Evolutionary conservation across 306 rosid genomes (phyloP).

Genomic region (Lupinus albus): DNA sequence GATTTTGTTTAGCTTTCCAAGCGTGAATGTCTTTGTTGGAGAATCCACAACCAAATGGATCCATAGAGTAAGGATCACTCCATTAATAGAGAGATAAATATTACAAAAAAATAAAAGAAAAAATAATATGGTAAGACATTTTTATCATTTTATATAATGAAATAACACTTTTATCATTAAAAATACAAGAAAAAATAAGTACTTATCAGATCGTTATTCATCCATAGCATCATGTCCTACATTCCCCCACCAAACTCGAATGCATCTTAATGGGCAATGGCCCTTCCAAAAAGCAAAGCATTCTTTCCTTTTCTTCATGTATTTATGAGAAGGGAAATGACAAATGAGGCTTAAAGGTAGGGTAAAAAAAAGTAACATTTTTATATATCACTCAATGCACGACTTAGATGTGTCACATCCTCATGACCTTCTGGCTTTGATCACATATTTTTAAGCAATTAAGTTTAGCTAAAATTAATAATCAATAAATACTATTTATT

Average conservation of each 20-base stretch:
- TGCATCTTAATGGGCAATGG: conserved; percentile 33
- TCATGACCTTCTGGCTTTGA: conserved; percentile 16
- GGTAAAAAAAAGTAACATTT: background rate
- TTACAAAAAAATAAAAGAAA: too few relatives aligned
- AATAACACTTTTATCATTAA: too few relatives aligned
- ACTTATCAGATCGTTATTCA: too few relatives aligned
- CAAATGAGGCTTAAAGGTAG: conserved; percentile 18
- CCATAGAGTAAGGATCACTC: too few relatives aligned
- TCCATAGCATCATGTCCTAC: conserved; percentile 70
- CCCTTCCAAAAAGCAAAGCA: conserved; percentile 18
- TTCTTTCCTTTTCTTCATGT: background rate
- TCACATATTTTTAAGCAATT: conserved; percentile 19
- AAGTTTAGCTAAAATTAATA: background rate
- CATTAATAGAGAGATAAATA: too few relatives aligned
- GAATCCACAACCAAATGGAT: conserved; percentile 90
- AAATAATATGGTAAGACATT: too few relatives aligned
- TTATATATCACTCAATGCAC: conserved; percentile 14
- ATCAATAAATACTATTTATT: background rate
- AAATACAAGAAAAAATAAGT: too few relatives aligned
- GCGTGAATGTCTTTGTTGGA: conserved; percentile 87
- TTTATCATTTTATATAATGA: too few relatives aligned
- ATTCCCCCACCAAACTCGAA: conserved; percentile 54
- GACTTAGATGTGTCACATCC: conserved; percentile 34
- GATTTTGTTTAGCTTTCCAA: conserved; percentile 60
- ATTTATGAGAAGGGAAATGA: conserved; percentile 20